Evolutionary conservation across 2,329 filamentous ascomycete genomes (phyloP).

Genomic region (Tolypocladium ophioglossoides): DNA sequence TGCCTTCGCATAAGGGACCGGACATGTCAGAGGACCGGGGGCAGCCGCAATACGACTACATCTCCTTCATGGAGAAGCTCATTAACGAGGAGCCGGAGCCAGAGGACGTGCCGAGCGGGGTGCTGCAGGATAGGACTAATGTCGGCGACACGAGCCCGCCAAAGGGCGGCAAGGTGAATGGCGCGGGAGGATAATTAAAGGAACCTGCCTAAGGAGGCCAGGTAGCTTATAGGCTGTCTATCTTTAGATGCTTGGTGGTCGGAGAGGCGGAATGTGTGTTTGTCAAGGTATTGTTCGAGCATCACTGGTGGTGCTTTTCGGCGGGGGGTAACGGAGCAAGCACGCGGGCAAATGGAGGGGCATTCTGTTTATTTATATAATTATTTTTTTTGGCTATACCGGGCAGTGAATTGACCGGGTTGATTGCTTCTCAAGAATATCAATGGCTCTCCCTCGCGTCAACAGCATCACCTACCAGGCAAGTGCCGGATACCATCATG

Average conservation of each 20-base stretch:
- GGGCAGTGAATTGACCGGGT: background rate
- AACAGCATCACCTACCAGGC: background rate
- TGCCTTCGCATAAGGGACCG: constrained; percentile 75
- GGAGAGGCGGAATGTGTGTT: background rate
- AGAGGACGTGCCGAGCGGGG: constrained; percentile 15
- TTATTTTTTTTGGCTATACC: background rate
- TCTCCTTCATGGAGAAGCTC: constrained; percentile 90
- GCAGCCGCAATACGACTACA: constrained; percentile 86
- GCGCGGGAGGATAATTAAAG: constrained; percentile 7
- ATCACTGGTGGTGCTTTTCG: background rate
- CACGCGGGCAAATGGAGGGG: background rate
- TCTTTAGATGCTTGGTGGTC: background rate
- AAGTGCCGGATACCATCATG: background rate
- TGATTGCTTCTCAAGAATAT: background rate
- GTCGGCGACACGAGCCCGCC: constrained; percentile 20
- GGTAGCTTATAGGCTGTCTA: background rate
- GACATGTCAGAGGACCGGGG: constrained; percentile 80
- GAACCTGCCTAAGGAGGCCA: too few species aligned
- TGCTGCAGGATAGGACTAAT: constrained; percentile 24
- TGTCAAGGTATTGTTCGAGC: background rate
- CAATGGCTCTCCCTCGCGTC: background rate
- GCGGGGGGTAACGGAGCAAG: background rate
- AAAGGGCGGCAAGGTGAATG: constrained; percentile 24
- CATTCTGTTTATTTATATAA: background rate
- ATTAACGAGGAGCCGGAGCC: constrained; percentile 35